Evolutionary conservation across 306 rosid species (phyloP), one percentile per base, ranked within the genome.

Genomic region (Senna siamea): DNA sequence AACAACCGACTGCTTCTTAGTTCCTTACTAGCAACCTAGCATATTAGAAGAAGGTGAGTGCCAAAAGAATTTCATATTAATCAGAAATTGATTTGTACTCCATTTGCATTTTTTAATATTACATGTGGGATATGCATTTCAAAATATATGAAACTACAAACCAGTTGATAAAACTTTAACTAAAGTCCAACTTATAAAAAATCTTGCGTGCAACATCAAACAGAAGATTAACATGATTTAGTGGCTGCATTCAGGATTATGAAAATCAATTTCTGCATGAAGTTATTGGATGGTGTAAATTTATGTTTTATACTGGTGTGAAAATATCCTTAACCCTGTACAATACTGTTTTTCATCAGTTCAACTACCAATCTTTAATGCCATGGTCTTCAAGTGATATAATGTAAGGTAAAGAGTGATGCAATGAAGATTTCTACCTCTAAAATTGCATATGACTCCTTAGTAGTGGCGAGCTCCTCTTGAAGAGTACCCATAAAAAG

Each of bases 1-100:
- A 95, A 95, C 70, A 95, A 84, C 81, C 99, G 58, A 85, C 96
- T 95, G 79, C 64, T 87, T 75, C 82, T 84, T 41, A 95, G 88
- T 80, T 95, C 97, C 83, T 82, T 83, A 77, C 97, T 92, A 68
- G 99, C 99, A 78, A 90, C 83, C 99, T 95, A 83, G 74, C 76
- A 69, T 43, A 72, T 46, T 70, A 79, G 30, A 89, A 15, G 64
- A 59, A 15, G 43, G 65, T 58, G 0, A 58, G 44, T n/a, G 17
- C 5, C 9, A 38, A 38, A 38, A 4, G n/a, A 34, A 12, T 57
- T 40, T 48, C 60, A 68, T 13, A 67, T 20, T 50, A 19, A 79
- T 28, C 13, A 32, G 46, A 63, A 43, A 4, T 52, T 53, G 28
- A 53, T 43, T 64, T 0, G 6, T 11, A 63, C 26, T 41, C 17